Percentiles rank a stretch among this genome's conserved stretches.
Evolutionary conservation across 768 basidiomycete genomes (phyloP).

Genomic region (Suillus variegatus): DNA sequence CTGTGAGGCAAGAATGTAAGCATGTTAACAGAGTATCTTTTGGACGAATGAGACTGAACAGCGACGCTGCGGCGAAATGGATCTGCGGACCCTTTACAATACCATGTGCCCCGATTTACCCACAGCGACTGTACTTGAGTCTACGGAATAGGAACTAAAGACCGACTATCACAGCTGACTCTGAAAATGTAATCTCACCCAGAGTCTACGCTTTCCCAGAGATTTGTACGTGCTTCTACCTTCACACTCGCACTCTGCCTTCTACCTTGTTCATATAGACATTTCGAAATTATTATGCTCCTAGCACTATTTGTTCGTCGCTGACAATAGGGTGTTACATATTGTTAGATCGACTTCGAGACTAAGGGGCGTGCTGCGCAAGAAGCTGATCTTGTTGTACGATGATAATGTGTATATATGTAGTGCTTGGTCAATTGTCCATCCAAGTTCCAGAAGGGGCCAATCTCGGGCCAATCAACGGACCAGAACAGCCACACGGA

Average conservation of each 20-base stretch:
- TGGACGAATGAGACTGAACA: not conserved
- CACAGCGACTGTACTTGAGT: not conserved
- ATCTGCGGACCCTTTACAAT: not conserved
- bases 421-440: not conserved
- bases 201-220: not conserved
- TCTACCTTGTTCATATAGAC: not conserved
- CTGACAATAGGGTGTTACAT: not conserved
- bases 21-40: too few species aligned
- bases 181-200: not conserved
- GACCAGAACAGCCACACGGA: constrained; percentile 6
- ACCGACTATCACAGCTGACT: not conserved
- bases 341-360: not conserved
- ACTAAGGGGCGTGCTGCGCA: not conserved
- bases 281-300: not conserved
- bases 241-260: not conserved
- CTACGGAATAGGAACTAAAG: not conserved
- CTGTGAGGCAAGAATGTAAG: too few species aligned
- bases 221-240: not conserved
- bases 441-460: not conserved
- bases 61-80: not conserved
- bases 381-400: not conserved
- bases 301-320: not conserved
- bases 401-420: not conserved
- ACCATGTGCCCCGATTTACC: not conserved
- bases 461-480: not conserved